Evolutionary conservation across 352 stramenopile species (phyloP).

Genomic region (Phytopythium chamaehyphon): DNA sequence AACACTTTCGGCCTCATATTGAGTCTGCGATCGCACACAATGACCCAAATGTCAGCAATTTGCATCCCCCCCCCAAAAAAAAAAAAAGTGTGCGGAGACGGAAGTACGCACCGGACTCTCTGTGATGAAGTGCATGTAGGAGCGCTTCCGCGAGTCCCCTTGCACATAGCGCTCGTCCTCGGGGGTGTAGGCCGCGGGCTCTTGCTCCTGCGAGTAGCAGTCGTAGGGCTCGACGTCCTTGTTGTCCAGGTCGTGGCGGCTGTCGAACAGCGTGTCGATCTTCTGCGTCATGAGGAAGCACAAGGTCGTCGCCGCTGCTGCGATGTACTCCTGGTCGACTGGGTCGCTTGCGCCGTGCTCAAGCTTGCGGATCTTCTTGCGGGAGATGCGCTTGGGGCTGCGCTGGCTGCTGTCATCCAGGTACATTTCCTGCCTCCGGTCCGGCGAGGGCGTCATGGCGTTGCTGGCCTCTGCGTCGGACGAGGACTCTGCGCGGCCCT

Average conservation of each 20-base stretch:
- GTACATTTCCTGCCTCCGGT: slow-evolving; percentile 12
- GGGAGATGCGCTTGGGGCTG: slow-evolving; percentile 21
- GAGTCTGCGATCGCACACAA: neutral
- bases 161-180: neutral
- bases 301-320: slow-evolving; percentile 67
- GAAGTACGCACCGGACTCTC: slow-evolving; percentile 35
- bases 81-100: no score
- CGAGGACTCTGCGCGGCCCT: slow-evolving; percentile 9
- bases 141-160: slow-evolving; percentile 50
- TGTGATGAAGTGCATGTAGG: slow-evolving; percentile 79
- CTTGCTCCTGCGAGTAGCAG: slow-evolving; percentile 44
- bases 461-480: slow-evolving; percentile 15
- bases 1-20: slow-evolving; percentile 13
- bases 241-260: slow-evolving; percentile 37
- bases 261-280: slow-evolving; percentile 78
- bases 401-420: slow-evolving; percentile 8
- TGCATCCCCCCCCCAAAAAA: no score
- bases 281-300: slow-evolving; percentile 85
- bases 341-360: slow-evolving; percentile 38
- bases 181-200: neutral
- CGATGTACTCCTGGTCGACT: slow-evolving; percentile 79
- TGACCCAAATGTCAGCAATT: neutral
- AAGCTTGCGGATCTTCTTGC: slow-evolving; percentile 58
- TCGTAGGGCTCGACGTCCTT: slow-evolving; percentile 70
- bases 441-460: slow-evolving; percentile 34